Conservation (phyloP, 306 rosid species). For the Oemleria cerasiformis region DNA sequence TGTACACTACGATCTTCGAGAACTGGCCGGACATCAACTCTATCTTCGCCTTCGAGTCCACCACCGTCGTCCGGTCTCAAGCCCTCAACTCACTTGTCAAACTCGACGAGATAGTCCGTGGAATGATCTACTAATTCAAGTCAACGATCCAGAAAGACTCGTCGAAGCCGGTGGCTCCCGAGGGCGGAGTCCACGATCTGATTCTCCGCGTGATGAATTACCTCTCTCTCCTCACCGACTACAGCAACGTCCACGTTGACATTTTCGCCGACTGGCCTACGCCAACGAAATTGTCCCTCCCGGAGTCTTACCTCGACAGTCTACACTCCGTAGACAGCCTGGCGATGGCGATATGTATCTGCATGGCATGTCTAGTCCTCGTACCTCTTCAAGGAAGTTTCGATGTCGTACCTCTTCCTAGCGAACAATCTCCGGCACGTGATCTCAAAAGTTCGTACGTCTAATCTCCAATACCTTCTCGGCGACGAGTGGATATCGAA, state of each 20-base stretch:
- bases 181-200: conserved; percentile 47
- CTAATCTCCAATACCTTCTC: conserved; percentile 54
- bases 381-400: conserved; percentile 53
- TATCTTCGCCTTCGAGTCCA: conserved; percentile 48
- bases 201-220: conserved; percentile 42
- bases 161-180: conserved; percentile 26
- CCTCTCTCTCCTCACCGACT: conserved; percentile 57
- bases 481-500: conserved; percentile 57
- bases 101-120: conserved; percentile 37
- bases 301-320: conserved; percentile 38
- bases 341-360: conserved; percentile 22
- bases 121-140: conserved; percentile 43
- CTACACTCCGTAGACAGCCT: conserved; percentile 27
- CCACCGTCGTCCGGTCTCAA: conserved; percentile 32
- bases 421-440: conserved; percentile 60
- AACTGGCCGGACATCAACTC: conserved; percentile 60
- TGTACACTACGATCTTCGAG: conserved; percentile 40
- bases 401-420: conserved; percentile 52
- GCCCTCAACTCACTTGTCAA: conserved; percentile 33
- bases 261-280: conserved; percentile 43
- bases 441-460: conserved; percentile 37
- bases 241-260: conserved; percentile 42
- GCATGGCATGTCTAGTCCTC: conserved; percentile 51
- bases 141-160: conserved; percentile 44
- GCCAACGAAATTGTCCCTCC: conserved; percentile 23